Conservation (phyloP, 306 rosid genomes). For the Acacia melanoxylon region DNA sequence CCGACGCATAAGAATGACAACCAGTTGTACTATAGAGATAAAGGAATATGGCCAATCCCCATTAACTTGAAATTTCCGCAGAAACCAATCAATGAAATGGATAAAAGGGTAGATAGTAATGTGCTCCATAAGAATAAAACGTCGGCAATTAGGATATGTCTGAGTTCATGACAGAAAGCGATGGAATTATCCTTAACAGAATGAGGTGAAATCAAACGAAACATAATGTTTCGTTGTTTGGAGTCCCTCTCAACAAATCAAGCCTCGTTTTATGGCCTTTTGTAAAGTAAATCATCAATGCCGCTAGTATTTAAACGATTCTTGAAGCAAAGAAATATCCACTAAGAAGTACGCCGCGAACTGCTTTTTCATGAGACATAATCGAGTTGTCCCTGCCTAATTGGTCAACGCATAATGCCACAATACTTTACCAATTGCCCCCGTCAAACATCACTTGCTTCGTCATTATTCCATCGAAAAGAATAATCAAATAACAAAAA, state of each 20-base stretch:
- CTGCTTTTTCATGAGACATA: background rate
- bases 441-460: slow-evolving; percentile 37
- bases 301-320: slow-evolving; percentile 8
- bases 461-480: slow-evolving; percentile 18
- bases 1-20: background rate
- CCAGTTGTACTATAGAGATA: background rate
- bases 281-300: slow-evolving; percentile 17
- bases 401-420: slow-evolving; percentile 32
- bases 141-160: background rate
- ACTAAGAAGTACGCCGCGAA: background rate
- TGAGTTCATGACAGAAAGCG: background rate
- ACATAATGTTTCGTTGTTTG: background rate
- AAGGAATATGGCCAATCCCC: background rate
- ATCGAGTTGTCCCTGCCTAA: slow-evolving; percentile 26
- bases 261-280: slow-evolving; percentile 10
- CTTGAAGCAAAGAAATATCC: slow-evolving; percentile 1
- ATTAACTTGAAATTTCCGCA: background rate
- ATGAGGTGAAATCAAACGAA: background rate
- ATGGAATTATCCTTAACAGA: background rate
- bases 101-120: background rate
- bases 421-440: background rate
- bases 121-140: slow-evolving; percentile 25
- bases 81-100: slow-evolving; percentile 8
- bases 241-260: slow-evolving; percentile 21
- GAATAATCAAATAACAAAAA: slow-evolving; percentile 10